Evolutionary conservation across 768 basidiomycete genomes (phyloP).

Genomic region (Lentinula raphanica): DNA sequence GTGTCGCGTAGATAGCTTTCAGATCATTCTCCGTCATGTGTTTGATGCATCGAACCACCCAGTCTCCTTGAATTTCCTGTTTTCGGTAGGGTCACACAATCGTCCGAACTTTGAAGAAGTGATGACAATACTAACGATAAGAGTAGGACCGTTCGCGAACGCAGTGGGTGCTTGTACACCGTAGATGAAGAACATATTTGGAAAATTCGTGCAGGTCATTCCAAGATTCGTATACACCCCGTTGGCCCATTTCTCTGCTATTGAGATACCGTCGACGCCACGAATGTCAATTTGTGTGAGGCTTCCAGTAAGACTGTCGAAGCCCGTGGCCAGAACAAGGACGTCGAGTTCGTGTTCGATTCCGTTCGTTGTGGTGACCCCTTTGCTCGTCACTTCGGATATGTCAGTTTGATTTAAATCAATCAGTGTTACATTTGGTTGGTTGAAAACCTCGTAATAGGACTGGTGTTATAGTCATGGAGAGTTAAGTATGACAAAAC

Average conservation of each 20-base stretch:
- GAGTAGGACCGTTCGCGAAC: constrained; percentile 4
- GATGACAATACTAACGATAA: neutral
- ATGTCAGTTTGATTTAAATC: constrained; percentile 13
- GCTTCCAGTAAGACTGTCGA: constrained; percentile 11
- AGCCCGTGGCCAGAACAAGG: constrained; percentile 15
- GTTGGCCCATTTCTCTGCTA: constrained; percentile 14
- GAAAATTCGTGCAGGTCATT: constrained; percentile 12
- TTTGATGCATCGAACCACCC: constrained; percentile 19
- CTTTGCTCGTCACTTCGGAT: constrained; percentile 11
- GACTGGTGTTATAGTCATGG: neutral
- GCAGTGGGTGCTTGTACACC: constrained; percentile 14
- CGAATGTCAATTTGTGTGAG: constrained; percentile 15
- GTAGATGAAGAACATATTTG: constrained; percentile 15
- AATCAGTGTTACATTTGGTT: constrained; percentile 12
- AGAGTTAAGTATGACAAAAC: neutral
- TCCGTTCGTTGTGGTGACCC: constrained; percentile 9
- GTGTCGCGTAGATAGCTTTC: neutral
- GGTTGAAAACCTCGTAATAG: constrained; percentile 11
- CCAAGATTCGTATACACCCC: constrained; percentile 14
- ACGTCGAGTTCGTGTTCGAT: constrained; percentile 13
- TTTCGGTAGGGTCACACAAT: neutral
- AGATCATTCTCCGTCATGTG: constrained; percentile 12
- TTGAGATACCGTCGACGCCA: constrained; percentile 10
- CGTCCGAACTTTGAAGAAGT: neutral
- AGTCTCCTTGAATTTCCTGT: constrained; percentile 22